Base-by-base conservation (phyloP, 1,284 basidiomycete species). In the Takashimella tepidaria region DNA sequence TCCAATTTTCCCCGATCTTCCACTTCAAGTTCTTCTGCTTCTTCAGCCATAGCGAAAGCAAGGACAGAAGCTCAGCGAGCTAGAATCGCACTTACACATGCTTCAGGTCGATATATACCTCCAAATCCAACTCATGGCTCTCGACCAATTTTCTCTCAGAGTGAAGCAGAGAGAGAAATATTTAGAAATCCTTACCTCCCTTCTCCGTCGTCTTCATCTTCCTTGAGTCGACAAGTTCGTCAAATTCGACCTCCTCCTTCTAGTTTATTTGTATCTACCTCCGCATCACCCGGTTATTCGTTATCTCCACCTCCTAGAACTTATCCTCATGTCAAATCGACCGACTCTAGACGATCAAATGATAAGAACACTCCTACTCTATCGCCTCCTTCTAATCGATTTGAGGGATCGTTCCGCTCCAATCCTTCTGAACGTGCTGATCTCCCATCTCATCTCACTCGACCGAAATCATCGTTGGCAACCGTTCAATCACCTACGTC, bases 81-180 rank as follows among this genome's bases (percentile, higher is more conserved):
- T 5, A 51, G 70, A 16, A 53, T 72, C 5, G 68, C 70, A 0
- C 56, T 74, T 40, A 72, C 70, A 1, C 67, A 72, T 46, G 69
- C 70, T 13, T 62, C 63, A 3, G 70, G 72, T 4, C 58, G 57
- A 46, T 69, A 58, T 45, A 49, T 67, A 16, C 64, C 67, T 3
- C 66, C 66, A 0, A 43, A 67, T 3, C 25, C 61, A 11, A 25
- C 53, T 4, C n/a, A n/a, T n/a, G n/a, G n/a, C n/a, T 31, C 26
- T 21, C 27, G 25, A 20, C 25, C 37, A 26, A 2, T 25, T 11
- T 19, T 27, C 12, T 20, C 41, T 4, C 27, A 46, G 1, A 4
- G 45, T 6, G 25, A 16, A 3, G 51, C 49, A 13, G 42, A 48
- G 26, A 49, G 40, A 21, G 47, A 60, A 2, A 44, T 60, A 37